Conservation (phyloP, 2,329 filamentous ascomycete genomes). For the Fusarium guadeloupense region DNA sequence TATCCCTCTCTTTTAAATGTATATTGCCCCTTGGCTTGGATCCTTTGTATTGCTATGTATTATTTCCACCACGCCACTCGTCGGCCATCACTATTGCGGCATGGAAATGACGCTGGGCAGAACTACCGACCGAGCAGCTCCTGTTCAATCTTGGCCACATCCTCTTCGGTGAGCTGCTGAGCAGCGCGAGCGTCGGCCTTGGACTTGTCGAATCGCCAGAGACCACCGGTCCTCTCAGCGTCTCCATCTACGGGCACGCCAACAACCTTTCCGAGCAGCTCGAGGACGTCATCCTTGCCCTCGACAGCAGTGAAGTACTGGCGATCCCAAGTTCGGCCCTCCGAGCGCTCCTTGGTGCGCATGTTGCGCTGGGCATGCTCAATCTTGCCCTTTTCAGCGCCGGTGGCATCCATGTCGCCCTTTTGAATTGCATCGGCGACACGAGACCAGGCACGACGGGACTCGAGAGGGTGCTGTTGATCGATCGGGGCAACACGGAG, state of each 20-base stretch:
- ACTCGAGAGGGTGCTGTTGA: constrained; percentile 86
- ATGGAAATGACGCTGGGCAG: constrained; percentile 5
- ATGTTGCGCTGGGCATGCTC: constrained; percentile 84
- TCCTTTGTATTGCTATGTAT: constrained; percentile 7
- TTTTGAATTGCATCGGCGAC: constrained; percentile 82
- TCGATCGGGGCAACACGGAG: constrained; percentile 77
- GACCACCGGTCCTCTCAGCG: constrained; percentile 67
- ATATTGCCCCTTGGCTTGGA: not conserved
- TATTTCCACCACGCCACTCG: constrained; percentile 13
- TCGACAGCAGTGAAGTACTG: constrained; percentile 76
- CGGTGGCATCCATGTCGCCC: constrained; percentile 85
- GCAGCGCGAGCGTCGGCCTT: constrained; percentile 53
- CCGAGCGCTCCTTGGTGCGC: constrained; percentile 78
- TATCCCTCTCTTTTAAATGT: constrained; percentile 20
- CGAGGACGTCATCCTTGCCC: constrained; percentile 57
- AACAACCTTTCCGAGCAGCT: constrained; percentile 55
- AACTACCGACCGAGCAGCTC: constrained; percentile 54
- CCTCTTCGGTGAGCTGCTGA: constrained; percentile 51
- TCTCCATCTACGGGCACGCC: constrained; percentile 63
- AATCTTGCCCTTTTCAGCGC: constrained; percentile 84
- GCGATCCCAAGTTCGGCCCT: constrained; percentile 80
- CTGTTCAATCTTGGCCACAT: constrained; percentile 56
- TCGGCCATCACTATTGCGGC: not conserved
- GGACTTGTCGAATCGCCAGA: constrained; percentile 66
- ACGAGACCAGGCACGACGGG: constrained; percentile 85